Conservation (phyloP, 805 yeast species). For the Komagataella kurtzmanii region DNA sequence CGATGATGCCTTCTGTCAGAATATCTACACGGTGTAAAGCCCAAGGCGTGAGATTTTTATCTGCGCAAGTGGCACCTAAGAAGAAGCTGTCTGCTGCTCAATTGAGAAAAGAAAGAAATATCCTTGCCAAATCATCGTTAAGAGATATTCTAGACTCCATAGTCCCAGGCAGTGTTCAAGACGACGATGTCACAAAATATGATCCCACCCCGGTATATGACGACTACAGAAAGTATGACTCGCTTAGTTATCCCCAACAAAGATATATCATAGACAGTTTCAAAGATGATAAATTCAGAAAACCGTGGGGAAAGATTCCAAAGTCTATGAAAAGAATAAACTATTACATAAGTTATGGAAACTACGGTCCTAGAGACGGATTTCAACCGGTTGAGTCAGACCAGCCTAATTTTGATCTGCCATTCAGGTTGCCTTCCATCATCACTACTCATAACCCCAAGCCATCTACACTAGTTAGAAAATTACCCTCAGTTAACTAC, state of each 20-base stretch:
- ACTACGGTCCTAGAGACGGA: conserved; percentile 57
- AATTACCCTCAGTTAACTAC: conserved; percentile 23
- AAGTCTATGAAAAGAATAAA: conserved; percentile 37
- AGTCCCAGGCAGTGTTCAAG: conserved; percentile 10
- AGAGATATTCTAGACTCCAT: conserved; percentile 22
- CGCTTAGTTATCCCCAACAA: conserved; percentile 36
- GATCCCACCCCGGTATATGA: conserved; percentile 19
- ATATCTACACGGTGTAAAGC: background rate
- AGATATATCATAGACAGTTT: conserved; percentile 40
- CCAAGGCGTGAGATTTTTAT: background rate
- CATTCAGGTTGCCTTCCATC: conserved; percentile 31
- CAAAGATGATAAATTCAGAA: conserved; percentile 25
- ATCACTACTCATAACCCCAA: conserved; percentile 14
- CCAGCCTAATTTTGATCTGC: conserved; percentile 45
- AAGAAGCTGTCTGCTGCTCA: conserved; percentile 2
- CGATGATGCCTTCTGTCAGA: background rate
- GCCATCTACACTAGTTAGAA: conserved; percentile 14
- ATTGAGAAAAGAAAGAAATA: conserved; percentile 16
- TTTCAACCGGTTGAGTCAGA: conserved; percentile 30
- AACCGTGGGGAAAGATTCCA: conserved; percentile 41
- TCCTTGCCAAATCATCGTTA: conserved; percentile 23
- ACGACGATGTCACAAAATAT: conserved; percentile 17
- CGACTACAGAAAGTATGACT: conserved; percentile 13
- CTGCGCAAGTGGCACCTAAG: background rate
- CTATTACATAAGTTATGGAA: conserved; percentile 53